These are phyloP conservation scores for Onygena corvina DNA, from an alignment of 2,329 filamentous ascomycete genomes.

Conservation along the genomic window DNA sequence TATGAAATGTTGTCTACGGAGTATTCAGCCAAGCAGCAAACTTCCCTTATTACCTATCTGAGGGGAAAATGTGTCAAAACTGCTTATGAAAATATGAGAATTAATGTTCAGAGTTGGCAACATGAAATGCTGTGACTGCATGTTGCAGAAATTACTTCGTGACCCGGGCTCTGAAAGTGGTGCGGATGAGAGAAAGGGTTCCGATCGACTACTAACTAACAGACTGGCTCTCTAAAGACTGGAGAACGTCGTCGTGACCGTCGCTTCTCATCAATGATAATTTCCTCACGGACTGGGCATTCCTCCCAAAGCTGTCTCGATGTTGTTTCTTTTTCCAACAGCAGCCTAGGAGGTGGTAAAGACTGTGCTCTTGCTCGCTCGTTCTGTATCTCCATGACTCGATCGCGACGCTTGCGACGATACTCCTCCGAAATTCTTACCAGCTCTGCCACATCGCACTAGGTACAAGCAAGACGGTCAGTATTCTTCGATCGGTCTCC, in stretches of 20 bases:
- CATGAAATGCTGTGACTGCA: too few species aligned
- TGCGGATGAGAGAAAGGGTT: too few species aligned
- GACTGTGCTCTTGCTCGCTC: slow-evolving; percentile 23
- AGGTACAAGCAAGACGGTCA: slow-evolving; percentile 7
- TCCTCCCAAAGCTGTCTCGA: background rate
- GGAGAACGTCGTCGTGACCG: background rate
- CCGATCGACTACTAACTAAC: too few species aligned
- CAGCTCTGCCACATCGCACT: slow-evolving; percentile 80
- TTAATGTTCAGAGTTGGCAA: too few species aligned
- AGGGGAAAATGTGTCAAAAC: too few species aligned
- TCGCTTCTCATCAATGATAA: background rate
- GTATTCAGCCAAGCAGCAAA: too few species aligned
- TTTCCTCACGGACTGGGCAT: slow-evolving; percentile 3
- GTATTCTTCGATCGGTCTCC: background rate
- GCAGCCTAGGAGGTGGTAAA: slow-evolving; percentile 9
- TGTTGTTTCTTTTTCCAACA: slow-evolving; percentile 4
- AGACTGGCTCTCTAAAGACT: background rate
- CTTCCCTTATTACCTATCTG: too few species aligned
- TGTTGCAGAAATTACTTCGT: too few species aligned
- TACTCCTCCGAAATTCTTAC: slow-evolving; percentile 76
- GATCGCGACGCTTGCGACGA: slow-evolving; percentile 50
- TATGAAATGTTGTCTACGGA: too few species aligned
- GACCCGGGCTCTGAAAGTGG: too few species aligned
- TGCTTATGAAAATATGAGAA: too few species aligned
- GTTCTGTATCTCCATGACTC: slow-evolving; percentile 47